Base-by-base conservation (phyloP, 2,329 filamentous ascomycete species). In the Cordyceps javanica region DNA sequence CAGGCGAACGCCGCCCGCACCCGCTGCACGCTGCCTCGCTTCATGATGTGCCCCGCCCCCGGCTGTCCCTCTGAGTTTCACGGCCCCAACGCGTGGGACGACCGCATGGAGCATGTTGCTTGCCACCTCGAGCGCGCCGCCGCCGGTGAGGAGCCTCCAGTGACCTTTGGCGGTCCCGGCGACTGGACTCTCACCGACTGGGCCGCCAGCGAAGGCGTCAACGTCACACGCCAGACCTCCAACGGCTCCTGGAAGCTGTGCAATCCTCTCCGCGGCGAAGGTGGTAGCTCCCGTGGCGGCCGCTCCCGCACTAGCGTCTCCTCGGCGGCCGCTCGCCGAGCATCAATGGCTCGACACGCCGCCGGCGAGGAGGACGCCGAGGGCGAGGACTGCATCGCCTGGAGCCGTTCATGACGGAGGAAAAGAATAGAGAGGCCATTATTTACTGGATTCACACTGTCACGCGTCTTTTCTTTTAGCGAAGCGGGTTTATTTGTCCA, bases 41-140 rank as follows among this genome's bases (percentile, higher is more conserved):
- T 75, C 39, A 87, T 87, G 69, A 60, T 62, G 3, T 91, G 90
- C 66, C 80, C 86, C 0, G 82, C 82, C 2, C 64, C 68, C 0
- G 82, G 81, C 60, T 97, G 92, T 69, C 66, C 62, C 1, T 52
- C 59, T 11, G 68, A 69, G 1, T 96, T 95, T 66, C 69, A 75
- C 6, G 89, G 88, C 0, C 60, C 68, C 0, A 79, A 76, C 6
- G 83, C 83, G 11, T 96, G 91, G 91, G 88, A 94, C 59, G 80
- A 86, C 58, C 80, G 89, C 25, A 90, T 96, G 85, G 92, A 97
- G 70, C 92, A 97, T 72, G 83, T 96, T 3, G 90, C 89, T 0
- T 80, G 83, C 59, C 92, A 97, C 69, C 78, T 93, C 46, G 90
- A 94, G 48, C 61, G 56, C 36, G 75, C 72, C 0, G 74, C 66